Evolutionary conservation across 257 asterid genomes (phyloP).

Genomic region (Solanum peruvianum): DNA sequence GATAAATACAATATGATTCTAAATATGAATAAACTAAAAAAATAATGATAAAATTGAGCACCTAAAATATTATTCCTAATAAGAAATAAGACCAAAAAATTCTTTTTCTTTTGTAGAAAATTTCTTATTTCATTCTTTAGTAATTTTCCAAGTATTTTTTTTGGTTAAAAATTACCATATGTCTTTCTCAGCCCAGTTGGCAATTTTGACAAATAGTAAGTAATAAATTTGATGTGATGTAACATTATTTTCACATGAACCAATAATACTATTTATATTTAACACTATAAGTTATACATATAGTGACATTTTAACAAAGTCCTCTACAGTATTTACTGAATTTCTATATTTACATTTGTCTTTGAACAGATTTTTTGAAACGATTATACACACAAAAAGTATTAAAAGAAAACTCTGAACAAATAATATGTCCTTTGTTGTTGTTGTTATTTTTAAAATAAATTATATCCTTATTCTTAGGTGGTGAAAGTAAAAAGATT

Average conservation of each 20-base stretch:
- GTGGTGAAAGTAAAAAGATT: not conserved
- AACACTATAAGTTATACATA: not conserved
- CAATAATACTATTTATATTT: not conserved
- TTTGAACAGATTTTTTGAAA: not conserved
- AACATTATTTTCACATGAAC: not conserved
- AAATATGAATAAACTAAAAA: no score
- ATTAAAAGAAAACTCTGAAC: not conserved
- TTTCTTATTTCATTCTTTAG: not conserved
- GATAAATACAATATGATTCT: no score
- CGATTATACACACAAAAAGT: not conserved
- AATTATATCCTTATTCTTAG: not conserved
- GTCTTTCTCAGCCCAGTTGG: not conserved
- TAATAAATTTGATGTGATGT: not conserved
- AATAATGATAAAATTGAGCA: no score
- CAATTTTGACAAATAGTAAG: not conserved
- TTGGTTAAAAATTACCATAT: not conserved
- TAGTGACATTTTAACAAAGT: not conserved
- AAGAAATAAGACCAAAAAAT: no score
- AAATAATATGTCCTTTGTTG: not conserved
- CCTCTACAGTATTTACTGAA: not conserved
- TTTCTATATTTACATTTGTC: not conserved
- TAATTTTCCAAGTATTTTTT: not conserved
- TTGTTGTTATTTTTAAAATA: not conserved
- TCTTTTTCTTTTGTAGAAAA: not conserved
- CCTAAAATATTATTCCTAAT: no score